phyloP scores from a whole-genome alignment of 2,329 filamentous ascomycete genomes.

The Aspergillus quadricinctus region DNA sequence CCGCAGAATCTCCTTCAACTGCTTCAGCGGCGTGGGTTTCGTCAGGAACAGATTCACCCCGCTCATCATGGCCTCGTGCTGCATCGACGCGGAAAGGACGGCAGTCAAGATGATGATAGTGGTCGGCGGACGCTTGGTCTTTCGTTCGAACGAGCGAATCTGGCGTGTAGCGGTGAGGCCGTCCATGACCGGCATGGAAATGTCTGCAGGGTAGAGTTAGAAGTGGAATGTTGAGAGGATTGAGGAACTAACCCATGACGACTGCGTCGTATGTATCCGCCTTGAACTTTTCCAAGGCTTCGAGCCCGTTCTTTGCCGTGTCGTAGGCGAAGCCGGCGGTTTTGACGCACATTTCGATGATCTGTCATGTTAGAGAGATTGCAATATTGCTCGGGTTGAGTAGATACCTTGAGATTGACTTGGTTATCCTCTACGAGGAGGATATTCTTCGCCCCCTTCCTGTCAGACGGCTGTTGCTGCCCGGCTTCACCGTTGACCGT shows the following conservation, averaged over 20 bases:
- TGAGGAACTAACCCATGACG: constrained; percentile 19
- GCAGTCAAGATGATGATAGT: constrained; percentile 25
- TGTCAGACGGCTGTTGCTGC: neutral
- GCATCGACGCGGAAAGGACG: constrained; percentile 21
- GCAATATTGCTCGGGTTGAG: neutral
- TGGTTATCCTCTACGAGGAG: constrained; percentile 38
- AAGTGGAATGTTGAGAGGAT: neutral
- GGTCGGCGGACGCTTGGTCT: constrained; percentile 2
- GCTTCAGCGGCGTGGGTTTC: constrained; percentile 25
- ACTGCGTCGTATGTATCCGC: constrained; percentile 11
- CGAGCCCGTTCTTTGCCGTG: constrained; percentile 13
- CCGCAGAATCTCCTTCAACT: constrained; percentile 10
- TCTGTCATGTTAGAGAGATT: constrained; percentile 5
- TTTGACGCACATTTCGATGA: constrained; percentile 13
- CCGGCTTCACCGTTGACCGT: neutral
- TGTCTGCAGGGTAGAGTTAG: constrained; percentile 16
- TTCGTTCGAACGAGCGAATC: constrained; percentile 23
- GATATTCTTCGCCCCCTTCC: constrained; percentile 8
- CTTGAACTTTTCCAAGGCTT: constrained; percentile 17
- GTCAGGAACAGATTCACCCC: constrained; percentile 26
- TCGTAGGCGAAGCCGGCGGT: constrained; percentile 10
- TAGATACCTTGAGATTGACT: constrained; percentile 33
- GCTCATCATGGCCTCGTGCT: constrained; percentile 22
- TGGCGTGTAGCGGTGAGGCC: constrained; percentile 25
- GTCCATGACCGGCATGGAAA: constrained; percentile 35